Evolutionary conservation across 2,329 filamentous ascomycete genomes (phyloP).

Genomic region (Neoarthrinium moseri): DNA sequence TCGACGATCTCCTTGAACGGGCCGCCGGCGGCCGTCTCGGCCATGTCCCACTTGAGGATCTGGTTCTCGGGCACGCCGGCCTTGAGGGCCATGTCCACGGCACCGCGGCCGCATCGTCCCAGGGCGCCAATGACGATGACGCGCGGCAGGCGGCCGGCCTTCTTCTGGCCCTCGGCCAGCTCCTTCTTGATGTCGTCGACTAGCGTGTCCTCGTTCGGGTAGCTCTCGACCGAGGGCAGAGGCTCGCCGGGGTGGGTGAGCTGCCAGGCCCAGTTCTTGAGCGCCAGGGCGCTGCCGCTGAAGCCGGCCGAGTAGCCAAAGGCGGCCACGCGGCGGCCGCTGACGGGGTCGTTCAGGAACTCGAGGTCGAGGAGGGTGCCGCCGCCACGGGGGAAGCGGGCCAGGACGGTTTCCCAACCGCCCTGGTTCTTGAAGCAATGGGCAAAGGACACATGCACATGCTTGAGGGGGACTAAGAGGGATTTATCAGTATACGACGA

Average conservation of each 20-base stretch:
- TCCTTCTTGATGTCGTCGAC: constrained; percentile 72
- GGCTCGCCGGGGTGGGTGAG: constrained; percentile 67
- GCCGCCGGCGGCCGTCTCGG: constrained; percentile 73
- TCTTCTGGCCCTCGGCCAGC: constrained; percentile 64
- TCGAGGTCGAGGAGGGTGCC: constrained; percentile 83
- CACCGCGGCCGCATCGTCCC: constrained; percentile 82
- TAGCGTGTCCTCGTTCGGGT: constrained; percentile 72
- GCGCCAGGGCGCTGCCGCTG: constrained; percentile 68
- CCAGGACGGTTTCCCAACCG: constrained; percentile 78
- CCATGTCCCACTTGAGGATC: constrained; percentile 71
- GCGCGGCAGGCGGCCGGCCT: constrained; percentile 63
- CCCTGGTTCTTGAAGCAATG: constrained; percentile 77
- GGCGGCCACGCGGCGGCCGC: constrained; percentile 68
- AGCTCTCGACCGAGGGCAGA: constrained; percentile 65
- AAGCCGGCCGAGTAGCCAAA: constrained; percentile 78
- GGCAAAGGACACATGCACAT: constrained; percentile 70
- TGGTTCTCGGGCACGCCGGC: constrained; percentile 69
- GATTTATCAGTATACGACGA: too few relatives aligned
- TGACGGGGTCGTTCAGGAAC: constrained; percentile 70
- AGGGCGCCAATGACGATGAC: constrained; percentile 82
- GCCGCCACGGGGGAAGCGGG: constrained; percentile 72
- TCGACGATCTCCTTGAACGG: constrained; percentile 78
- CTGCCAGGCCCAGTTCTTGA: constrained; percentile 84
- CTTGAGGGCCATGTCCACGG: constrained; percentile 74
- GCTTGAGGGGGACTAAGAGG: constrained; percentile 60